Evolutionary conservation across 768 basidiomycete genomes (phyloP).

Genomic region (Leucocoprinus birnbaumii): DNA sequence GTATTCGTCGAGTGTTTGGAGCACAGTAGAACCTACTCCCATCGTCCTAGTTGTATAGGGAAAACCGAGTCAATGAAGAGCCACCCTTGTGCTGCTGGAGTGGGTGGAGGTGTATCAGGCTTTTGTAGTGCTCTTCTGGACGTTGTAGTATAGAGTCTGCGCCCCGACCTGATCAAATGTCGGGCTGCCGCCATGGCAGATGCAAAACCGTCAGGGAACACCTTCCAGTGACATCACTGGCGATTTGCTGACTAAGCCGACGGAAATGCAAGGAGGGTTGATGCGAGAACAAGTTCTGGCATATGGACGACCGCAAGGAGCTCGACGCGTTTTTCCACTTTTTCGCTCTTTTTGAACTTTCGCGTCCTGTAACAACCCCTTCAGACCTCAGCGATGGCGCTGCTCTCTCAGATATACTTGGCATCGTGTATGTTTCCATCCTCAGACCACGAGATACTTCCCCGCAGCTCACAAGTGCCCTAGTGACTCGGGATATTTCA

Average conservation of each 20-base stretch:
- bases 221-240: not conserved
- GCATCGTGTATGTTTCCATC: constrained; percentile 57
- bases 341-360: constrained; percentile 70
- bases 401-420: constrained; percentile 72
- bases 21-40: constrained; percentile 56
- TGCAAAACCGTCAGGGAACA: not conserved
- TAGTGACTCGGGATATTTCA: constrained; percentile 82
- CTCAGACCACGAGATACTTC: not conserved
- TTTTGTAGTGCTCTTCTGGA: not conserved
- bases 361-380: constrained; percentile 56
- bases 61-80: constrained; percentile 79
- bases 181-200: constrained; percentile 1
- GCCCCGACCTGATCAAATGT: not conserved
- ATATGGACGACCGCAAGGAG: constrained; percentile 33
- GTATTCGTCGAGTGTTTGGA: constrained; percentile 7
- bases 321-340: constrained; percentile 81
- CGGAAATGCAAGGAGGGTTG: not conserved
- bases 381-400: constrained; percentile 80
- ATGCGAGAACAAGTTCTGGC: not conserved
- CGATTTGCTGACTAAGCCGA: not conserved
- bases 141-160: not conserved
- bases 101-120: not conserved
- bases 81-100: constrained; percentile 38
- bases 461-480: not conserved
- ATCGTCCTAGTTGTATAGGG: constrained; percentile 64